Conservation (phyloP, 225 moss, liverwort and hornwort genomes). For the Pseudisothecium myosuroides region DNA sequence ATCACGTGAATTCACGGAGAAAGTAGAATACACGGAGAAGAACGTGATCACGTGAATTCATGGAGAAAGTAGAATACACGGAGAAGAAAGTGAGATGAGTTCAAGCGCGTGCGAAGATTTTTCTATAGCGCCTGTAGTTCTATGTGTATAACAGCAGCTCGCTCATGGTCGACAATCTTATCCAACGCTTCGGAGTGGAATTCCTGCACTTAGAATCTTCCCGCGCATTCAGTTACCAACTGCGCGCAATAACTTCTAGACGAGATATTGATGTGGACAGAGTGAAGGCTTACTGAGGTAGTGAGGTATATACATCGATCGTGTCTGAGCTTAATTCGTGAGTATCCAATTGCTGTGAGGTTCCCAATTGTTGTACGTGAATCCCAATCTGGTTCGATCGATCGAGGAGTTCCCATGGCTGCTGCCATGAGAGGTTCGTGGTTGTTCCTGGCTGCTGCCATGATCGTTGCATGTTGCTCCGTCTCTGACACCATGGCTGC, state of each 20-base stretch:
- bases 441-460: background rate
- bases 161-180: background rate
- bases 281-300: background rate
- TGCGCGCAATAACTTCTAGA: no score
- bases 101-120: background rate
- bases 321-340: background rate
- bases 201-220: background rate
- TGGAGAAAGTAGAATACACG: no score
- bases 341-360: background rate
- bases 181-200: background rate
- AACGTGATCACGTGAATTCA: no score
- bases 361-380: no score
- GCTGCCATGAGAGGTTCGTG: background rate
- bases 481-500: background rate
- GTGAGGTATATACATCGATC: background rate
- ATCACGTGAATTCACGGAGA: no score
- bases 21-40: no score
- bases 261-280: no score
- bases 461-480: background rate
- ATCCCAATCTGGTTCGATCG: no score
- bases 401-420: background rate
- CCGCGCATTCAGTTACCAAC: no score
- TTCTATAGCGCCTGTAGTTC: background rate
- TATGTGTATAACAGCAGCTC: background rate
- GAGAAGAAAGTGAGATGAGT: no score